A percentile compares a stretch with the other conserved stretches of the same genome.
phyloP scores from a whole-genome alignment of 768 basidiomycete genomes.

The Lentinula guzmanii region DNA sequence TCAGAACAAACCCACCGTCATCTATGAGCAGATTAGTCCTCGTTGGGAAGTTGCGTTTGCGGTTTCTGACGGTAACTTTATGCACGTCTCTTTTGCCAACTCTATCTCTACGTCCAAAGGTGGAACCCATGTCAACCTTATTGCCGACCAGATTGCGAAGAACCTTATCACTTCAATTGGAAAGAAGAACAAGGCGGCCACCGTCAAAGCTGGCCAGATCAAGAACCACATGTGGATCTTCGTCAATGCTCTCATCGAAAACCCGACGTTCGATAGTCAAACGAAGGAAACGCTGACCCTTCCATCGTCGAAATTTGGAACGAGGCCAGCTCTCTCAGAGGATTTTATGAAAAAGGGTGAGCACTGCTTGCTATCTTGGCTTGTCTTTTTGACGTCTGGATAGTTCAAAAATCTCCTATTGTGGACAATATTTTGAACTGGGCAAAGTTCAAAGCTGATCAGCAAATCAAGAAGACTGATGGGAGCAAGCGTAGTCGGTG shows the following conservation, averaged over 20 bases:
- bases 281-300: slow-evolving; percentile 95
- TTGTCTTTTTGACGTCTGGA: neutral
- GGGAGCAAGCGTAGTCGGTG: slow-evolving; percentile 84
- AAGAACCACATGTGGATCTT: slow-evolving; percentile 99
- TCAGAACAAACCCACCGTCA: slow-evolving; percentile 65
- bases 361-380: slow-evolving; percentile 10
- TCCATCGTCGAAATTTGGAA: slow-evolving; percentile 83
- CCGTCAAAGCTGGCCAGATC: slow-evolving; percentile 88
- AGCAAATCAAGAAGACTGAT: slow-evolving; percentile 94
- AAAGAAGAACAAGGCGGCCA: slow-evolving; percentile 98
- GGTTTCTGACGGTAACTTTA: slow-evolving; percentile 86
- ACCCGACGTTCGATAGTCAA: slow-evolving; percentile 98
- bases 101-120: slow-evolving; percentile 96
- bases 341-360: slow-evolving; percentile 96
- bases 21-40: slow-evolving; percentile 73
- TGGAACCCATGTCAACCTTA: slow-evolving; percentile 82
- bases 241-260: slow-evolving; percentile 92
- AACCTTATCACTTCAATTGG: slow-evolving; percentile 72
- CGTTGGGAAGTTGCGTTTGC: slow-evolving; percentile 97
- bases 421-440: slow-evolving; percentile 90
- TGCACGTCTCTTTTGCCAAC: slow-evolving; percentile 97
- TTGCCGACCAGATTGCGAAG: slow-evolving; percentile 89
- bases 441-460: slow-evolving; percentile 97
- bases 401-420: slow-evolving; percentile 85
- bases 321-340: slow-evolving; percentile 77